Evolutionary conservation across 306 rosid genomes (phyloP).

Genomic region (Begonia loranthoides): DNA sequence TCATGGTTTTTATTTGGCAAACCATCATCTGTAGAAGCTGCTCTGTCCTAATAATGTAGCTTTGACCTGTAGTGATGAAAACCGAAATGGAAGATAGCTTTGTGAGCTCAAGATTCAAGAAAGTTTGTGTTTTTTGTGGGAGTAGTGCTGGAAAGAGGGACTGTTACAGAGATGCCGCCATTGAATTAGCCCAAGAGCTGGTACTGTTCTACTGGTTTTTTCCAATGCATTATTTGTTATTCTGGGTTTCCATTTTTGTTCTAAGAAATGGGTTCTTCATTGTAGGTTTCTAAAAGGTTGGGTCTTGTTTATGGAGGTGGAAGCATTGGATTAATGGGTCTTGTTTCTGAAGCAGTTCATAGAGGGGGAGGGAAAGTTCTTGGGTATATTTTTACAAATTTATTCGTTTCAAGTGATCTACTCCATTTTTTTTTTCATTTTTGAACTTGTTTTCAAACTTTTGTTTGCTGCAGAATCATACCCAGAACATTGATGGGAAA

Average conservation of each 20-base stretch:
- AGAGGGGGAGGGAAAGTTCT: constrained; percentile 39
- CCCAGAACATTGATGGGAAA: constrained; percentile 36
- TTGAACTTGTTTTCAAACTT: neutral
- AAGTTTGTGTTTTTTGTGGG: constrained; percentile 47
- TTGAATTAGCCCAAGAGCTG: constrained; percentile 40
- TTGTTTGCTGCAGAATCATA: constrained; percentile 23
- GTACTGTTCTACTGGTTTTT: constrained; percentile 8
- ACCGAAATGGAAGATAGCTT: constrained; percentile 23
- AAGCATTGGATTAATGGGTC: constrained; percentile 47
- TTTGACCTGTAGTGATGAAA: neutral
- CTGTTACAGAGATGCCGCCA: constrained; percentile 40
- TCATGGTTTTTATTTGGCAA: neutral
- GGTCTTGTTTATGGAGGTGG: constrained; percentile 56
- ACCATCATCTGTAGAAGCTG: constrained; percentile 5
- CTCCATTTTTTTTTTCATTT: neutral
- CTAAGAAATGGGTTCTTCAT: neutral
- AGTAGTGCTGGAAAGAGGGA: constrained; percentile 40
- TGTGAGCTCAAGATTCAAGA: constrained; percentile 29
- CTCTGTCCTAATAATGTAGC: neutral
- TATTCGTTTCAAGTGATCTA: too few relatives aligned
- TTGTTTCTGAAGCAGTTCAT: constrained; percentile 44
- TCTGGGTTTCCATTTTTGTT: neutral
- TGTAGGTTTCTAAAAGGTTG: constrained; percentile 32
- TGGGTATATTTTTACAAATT: too few relatives aligned
- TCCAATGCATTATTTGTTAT: neutral